A percentile compares a stretch with the other conserved stretches of the same genome.
These are phyloP conservation scores for Neurospora sp. DNA, from an alignment of 2,329 filamentous ascomycete species.

Conservation along the genomic window DNA sequence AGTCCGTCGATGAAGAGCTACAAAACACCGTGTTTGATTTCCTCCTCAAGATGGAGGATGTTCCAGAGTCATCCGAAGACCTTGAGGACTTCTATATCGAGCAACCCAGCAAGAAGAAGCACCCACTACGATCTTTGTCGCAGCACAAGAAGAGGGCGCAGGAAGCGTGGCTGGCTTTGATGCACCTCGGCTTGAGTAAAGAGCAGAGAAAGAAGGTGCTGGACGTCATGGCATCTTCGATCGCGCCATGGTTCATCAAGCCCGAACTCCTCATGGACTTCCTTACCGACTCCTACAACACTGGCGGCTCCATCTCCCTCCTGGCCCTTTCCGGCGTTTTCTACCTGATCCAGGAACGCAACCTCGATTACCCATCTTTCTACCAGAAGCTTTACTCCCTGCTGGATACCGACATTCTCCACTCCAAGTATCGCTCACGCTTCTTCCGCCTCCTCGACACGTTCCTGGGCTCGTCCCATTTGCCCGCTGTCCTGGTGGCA, in stretches of 20 bases:
- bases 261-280: conserved; percentile 93
- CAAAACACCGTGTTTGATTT: conserved; percentile 52
- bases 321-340: conserved; percentile 88
- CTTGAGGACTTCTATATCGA: conserved; percentile 58
- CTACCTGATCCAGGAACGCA: conserved; percentile 85
- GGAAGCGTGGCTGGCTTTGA: conserved; percentile 73
- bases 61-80: conserved; percentile 57
- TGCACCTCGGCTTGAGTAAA: conserved; percentile 56
- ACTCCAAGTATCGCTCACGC: conserved; percentile 86
- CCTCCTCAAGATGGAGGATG: conserved; percentile 56
- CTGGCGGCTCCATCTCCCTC: conserved; percentile 76
- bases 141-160: conserved; percentile 74
- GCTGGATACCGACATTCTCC: conserved; percentile 73
- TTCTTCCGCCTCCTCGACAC: conserved; percentile 90
- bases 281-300: conserved; percentile 84
- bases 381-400: conserved; percentile 91
- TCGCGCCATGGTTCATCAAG: conserved; percentile 82
- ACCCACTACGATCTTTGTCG: conserved; percentile 52
- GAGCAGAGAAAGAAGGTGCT: conserved; percentile 73
- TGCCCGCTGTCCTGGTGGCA: conserved; percentile 81
- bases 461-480: conserved; percentile 83
- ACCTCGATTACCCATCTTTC: conserved; percentile 92
- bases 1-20: conserved; percentile 23
- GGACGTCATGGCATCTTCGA: conserved; percentile 61
- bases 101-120: conserved; percentile 56